Evolutionary conservation across 768 basidiomycete species (phyloP), one percentile per base, ranked within the genome.

Genomic region (Naganishia vaughanmartiniae): DNA sequence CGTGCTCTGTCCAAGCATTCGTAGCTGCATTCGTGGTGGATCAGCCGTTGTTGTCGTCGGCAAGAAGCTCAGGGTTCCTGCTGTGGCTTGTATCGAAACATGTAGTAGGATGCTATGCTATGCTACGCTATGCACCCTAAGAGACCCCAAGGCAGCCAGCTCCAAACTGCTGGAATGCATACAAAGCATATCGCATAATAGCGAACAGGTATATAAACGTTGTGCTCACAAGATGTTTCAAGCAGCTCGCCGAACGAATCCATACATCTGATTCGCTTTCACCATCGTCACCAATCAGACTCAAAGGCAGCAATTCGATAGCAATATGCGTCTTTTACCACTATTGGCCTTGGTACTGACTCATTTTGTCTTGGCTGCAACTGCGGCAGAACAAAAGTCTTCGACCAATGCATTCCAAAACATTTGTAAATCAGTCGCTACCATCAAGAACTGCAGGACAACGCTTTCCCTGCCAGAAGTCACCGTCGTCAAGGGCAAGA

Each of bases 401-500:
- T 46, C 46, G 21, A 46, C 46, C 17, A 19, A 15, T 4, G 46
- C 46, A 5, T 46, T 46, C 46, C 46, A 46, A 19, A 46, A 46
- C 17, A 46, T 46, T 19, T 46, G 46, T 15, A 46, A 46, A 21
- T 15, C 6, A 46, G 17, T 46, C 46, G 6, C 46, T 46, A 46
- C 46, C 17, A 15, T 46, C 46, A 46, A 46, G 21, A 46, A 15
- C 28, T 57, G 56, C 56, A 57, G 28, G 30, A 36, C 56, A 19
- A 33, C 56, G 10, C 36, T 57, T 28, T 33, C 30, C 2, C 30
- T 57, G 10, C 56, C 56, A 28, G 36, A 31, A 9, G 30, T 57
- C 12, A 57, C 30, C 31, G 56, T 57, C 56, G 36, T 31, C 6
- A 57, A 21, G n/a, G 56, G 56, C 30, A 57, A 57, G 28, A 33